Evolutionary conservation across 306 rosid genomes (phyloP).

Genomic region (Oxytropis ochrocephala): DNA sequence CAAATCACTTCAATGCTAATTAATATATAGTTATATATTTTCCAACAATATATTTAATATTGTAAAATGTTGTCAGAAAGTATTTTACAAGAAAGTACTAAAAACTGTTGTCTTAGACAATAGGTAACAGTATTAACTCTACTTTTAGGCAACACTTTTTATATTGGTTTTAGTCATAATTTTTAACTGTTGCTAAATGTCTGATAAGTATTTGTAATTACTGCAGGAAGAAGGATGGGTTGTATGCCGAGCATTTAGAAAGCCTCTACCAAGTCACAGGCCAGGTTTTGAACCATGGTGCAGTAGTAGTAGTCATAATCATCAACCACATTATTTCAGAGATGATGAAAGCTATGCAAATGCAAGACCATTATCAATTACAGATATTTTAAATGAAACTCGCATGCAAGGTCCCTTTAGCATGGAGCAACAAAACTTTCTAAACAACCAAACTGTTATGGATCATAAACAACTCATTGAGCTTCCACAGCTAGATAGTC

Average conservation of each 20-base stretch:
- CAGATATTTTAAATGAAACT: slow-evolving; percentile 25
- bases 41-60: background rate
- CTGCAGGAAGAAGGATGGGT: slow-evolving; percentile 99
- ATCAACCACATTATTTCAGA: slow-evolving; percentile 35
- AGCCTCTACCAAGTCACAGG: slow-evolving; percentile 72
- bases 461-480: slow-evolving; percentile 41
- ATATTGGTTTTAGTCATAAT: no score
- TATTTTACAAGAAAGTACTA: no score
- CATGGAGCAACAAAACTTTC: slow-evolving; percentile 25
- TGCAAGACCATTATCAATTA: slow-evolving; percentile 38
- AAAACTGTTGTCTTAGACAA: no score
- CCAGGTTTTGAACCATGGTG: slow-evolving; percentile 62
- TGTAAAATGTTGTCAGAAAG: background rate
- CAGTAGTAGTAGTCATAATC: background rate
- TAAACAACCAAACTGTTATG: slow-evolving; percentile 17
- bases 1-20: background rate
- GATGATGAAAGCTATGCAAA: slow-evolving; percentile 24
- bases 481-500: slow-evolving; percentile 60
- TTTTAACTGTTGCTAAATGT: no score
- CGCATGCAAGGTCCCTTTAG: slow-evolving; percentile 2
- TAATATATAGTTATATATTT: background rate
- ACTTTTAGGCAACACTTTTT: no score
- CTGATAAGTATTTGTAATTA: no score
- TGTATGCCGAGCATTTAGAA: slow-evolving; percentile 77
- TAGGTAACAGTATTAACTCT: no score